phyloP scores from a whole-genome alignment of 2,329 filamentous ascomycete species.

The Bisporella sp. region DNA sequence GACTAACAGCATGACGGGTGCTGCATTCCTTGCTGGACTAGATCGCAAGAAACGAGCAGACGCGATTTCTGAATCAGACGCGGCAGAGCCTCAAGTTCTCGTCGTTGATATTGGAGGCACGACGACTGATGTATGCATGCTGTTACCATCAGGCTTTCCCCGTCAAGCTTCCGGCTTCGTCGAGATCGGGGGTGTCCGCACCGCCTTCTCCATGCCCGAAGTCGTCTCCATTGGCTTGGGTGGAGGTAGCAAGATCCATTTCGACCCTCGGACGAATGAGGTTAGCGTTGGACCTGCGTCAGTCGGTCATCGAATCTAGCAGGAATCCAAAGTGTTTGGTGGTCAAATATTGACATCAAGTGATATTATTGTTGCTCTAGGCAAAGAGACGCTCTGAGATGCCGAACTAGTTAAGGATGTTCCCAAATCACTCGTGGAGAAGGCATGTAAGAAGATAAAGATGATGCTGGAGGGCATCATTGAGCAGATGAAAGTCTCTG shows the following conservation, averaged over 20 bases:
- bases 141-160: conserved; percentile 51
- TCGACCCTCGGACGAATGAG: conserved; percentile 8
- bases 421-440: conserved; percentile 7
- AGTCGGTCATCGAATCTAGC: conserved; percentile 43
- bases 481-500: conserved; percentile 48
- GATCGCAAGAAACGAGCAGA: conserved; percentile 4
- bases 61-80: conserved; percentile 5
- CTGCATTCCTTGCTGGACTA: conserved; percentile 42
- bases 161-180: conserved; percentile 50
- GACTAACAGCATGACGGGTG: conserved; percentile 56
- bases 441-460: conserved; percentile 21
- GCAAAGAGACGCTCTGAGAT: conserved; percentile 14
- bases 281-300: conserved; percentile 44
- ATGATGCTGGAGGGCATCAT: conserved; percentile 44
- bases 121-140: conserved; percentile 44
- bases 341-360: conserved; percentile 45
- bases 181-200: conserved; percentile 48
- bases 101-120: conserved; percentile 53
- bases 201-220: conserved; percentile 50
- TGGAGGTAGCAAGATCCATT: conserved; percentile 40
- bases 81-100: background rate
- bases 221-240: conserved; percentile 49
- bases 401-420: conserved; percentile 10
- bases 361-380: conserved; percentile 36
- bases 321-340: conserved; percentile 44